Evolutionary conservation across 345 rosid genomes (phyloP).

Genomic region (Eucalyptus regnans): DNA sequence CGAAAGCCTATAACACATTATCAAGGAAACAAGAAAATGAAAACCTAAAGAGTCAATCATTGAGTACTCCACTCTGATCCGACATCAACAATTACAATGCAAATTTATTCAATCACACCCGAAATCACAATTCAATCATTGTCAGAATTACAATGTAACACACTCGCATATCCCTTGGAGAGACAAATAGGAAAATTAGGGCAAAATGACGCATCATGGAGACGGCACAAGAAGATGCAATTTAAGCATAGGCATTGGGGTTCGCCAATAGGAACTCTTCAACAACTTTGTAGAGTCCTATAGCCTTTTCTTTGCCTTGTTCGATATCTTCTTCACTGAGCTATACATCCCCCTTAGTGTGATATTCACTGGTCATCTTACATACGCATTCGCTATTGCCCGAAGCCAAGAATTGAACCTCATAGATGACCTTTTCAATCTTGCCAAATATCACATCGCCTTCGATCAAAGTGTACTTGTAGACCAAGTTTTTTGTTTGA

Average conservation of each 20-base stretch:
- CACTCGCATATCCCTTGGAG: not conserved
- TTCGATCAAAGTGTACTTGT: constrained; percentile 8
- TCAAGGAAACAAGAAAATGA: not conserved
- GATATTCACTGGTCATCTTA: constrained; percentile 10
- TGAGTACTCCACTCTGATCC: not conserved
- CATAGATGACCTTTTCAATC: constrained; percentile 4
- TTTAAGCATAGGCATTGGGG: constrained; percentile 1
- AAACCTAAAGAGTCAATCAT: not conserved
- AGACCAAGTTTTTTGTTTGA: constrained; percentile 2
- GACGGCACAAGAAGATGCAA: not conserved
- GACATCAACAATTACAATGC: not conserved
- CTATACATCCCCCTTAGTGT: not conserved
- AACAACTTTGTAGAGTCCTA: constrained; percentile 3
- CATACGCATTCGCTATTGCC: constrained; percentile 2
- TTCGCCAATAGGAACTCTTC: constrained; percentile 7
- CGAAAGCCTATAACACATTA: too few species aligned
- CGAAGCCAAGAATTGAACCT: constrained; percentile 5
- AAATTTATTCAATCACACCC: not conserved
- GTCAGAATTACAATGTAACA: not conserved
- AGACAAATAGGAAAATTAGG: not conserved
- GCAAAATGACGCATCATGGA: not conserved
- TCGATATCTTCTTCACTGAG: constrained; percentile 9
- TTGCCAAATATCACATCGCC: constrained; percentile 6
- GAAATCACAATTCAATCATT: not conserved
- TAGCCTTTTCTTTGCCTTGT: not conserved